phyloP scores from a whole-genome alignment of 352 stramenopile species.

The Thraustotheca clavata region DNA sequence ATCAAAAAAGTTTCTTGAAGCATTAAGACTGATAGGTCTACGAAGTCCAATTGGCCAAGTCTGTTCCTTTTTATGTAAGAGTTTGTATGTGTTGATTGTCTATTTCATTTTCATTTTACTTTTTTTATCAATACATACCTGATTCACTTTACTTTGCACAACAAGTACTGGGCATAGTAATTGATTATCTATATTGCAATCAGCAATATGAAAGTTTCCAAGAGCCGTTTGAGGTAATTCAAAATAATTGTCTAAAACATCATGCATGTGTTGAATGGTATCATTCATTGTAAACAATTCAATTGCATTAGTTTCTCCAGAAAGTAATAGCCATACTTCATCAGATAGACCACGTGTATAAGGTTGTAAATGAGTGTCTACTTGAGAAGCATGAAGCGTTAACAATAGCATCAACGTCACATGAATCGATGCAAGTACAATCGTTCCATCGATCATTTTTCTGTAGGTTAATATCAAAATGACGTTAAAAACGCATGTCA shows the following conservation, averaged over 20 bases:
- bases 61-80: conserved; percentile 32
- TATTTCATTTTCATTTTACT: too few relatives aligned
- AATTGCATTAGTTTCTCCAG: neutral
- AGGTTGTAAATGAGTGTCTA: neutral
- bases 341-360: neutral
- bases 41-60: conserved; percentile 47
- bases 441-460: too few relatives aligned
- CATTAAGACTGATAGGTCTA: conserved; percentile 24
- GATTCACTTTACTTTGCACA: too few relatives aligned
- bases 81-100: too few relatives aligned
- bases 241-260: conserved; percentile 54
- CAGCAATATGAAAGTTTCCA: conserved; percentile 37
- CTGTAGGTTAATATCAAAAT: too few relatives aligned
- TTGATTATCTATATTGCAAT: conserved; percentile 12
- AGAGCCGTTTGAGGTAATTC: conserved; percentile 41
- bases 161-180: too few relatives aligned
- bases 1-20: conserved; percentile 56
- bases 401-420: neutral
- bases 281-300: conserved; percentile 62
- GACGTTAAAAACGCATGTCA: too few relatives aligned
- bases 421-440: too few relatives aligned
- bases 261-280: conserved; percentile 57
- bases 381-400: neutral
- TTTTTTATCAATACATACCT: too few relatives aligned
- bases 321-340: conserved; percentile 2